Conservation (phyloP, 768 basidiomycete species). For the Mycena sanguinolenta region DNA sequence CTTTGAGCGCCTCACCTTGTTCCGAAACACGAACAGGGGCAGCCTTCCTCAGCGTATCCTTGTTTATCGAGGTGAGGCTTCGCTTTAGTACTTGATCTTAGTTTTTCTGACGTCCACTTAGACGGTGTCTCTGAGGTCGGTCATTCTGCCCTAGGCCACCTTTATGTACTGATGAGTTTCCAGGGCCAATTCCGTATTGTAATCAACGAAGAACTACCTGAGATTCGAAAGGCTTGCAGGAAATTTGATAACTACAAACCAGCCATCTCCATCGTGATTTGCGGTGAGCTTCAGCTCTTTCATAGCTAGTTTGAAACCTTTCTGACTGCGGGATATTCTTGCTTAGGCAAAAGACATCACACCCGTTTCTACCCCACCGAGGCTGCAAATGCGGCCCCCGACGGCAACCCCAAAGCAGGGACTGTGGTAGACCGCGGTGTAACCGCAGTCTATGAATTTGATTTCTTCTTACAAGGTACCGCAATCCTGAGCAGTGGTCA, state of each 20-base stretch:
- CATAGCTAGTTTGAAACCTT: background rate
- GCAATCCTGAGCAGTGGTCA: no score
- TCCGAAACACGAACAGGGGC: conserved; percentile 59
- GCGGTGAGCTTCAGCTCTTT: background rate
- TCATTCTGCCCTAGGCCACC: background rate
- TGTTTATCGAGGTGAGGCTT: conserved; percentile 67
- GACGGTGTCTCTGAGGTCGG: conserved; percentile 86
- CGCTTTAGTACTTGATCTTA: background rate
- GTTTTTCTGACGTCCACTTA: background rate
- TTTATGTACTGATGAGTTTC: conserved; percentile 46
- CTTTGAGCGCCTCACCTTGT: conserved; percentile 71
- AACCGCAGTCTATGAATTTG: conserved; percentile 74
- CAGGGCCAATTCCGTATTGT: conserved; percentile 82
- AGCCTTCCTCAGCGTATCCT: conserved; percentile 75
- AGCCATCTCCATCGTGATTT: conserved; percentile 68
- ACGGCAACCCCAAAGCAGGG: conserved; percentile 82
- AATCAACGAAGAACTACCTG: conserved; percentile 73
- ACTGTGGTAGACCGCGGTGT: conserved; percentile 88
- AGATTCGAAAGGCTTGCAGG: conserved; percentile 70
- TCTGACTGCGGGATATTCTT: background rate
- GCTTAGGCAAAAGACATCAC: conserved; percentile 63
- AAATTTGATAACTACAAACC: conserved; percentile 64
- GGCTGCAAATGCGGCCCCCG: conserved; percentile 63
- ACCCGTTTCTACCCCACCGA: conserved; percentile 77
- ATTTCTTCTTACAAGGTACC: conserved; percentile 76